A percentile compares a stretch with the other conserved stretches of the same genome.
These are phyloP conservation scores for Tolypocladium cylindrosporum DNA, from an alignment of 2,329 filamentous ascomycete species.

Conservation along the genomic window DNA sequence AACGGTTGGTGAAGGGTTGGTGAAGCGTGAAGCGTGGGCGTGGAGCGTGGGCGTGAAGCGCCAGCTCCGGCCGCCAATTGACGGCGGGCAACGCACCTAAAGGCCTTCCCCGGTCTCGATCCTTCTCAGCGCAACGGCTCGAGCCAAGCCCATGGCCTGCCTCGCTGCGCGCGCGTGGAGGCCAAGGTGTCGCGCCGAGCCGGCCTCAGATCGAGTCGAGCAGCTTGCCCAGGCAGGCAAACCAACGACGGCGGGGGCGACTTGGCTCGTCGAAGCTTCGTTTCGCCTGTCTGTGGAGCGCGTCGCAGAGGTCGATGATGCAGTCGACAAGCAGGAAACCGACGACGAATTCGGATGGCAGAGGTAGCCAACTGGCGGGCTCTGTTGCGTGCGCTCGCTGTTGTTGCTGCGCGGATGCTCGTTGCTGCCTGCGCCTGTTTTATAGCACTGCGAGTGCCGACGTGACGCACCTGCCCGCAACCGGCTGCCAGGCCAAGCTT, in stretches of 20 bases:
- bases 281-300: not conserved
- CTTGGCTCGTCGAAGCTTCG: not conserved
- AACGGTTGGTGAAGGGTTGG: not conserved
- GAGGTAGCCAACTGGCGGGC: not conserved
- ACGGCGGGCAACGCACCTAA: conserved; percentile 12
- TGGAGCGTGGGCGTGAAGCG: not conserved
- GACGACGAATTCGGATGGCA: not conserved
- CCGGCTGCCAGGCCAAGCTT: not conserved
- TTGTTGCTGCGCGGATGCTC: not conserved
- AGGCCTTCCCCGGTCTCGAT: conserved; percentile 19
- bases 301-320: not conserved
- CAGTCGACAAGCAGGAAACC: not conserved
- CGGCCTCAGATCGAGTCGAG: not conserved
- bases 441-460: not conserved
- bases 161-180: not conserved
- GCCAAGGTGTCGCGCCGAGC: not conserved
- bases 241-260: not conserved
- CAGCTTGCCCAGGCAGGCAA: not conserved
- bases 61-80: not conserved
- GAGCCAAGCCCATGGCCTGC: conserved; percentile 26
- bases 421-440: not conserved
- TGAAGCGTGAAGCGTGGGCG: not conserved
- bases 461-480: not conserved
- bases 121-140: conserved; percentile 15
- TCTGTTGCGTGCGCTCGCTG: not conserved